These are phyloP conservation scores for Artemisia tridentata DNA, from an alignment of 129 eudicot species.

Conservation along the genomic window DNA sequence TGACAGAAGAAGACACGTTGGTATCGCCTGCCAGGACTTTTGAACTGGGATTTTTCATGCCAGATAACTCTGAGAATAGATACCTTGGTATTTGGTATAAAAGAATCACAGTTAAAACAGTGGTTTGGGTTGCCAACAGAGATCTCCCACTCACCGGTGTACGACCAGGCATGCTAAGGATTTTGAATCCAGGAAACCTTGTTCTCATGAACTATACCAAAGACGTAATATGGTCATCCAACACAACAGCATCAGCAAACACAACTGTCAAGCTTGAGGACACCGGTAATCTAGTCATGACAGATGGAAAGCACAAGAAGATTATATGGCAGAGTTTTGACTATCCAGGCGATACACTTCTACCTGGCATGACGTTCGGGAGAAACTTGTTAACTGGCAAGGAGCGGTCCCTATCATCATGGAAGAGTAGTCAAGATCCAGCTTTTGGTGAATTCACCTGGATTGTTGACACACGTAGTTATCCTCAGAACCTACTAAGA, in stretches of 20 bases:
- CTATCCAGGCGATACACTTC: constrained; percentile 15
- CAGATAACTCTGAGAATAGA: neutral
- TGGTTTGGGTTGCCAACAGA: constrained; percentile 24
- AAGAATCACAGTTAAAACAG: constrained; percentile 1
- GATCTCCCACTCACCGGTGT: constrained; percentile 4
- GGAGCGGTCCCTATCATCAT: constrained; percentile 15
- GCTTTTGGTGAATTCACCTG: neutral
- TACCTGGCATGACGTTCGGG: constrained; percentile 21
- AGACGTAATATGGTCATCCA: constrained; percentile 16
- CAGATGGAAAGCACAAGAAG: neutral
- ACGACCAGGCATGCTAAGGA: neutral
- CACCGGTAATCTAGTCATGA: constrained; percentile 8
- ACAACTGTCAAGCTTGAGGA: neutral
- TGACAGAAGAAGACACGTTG: constrained; percentile 8
- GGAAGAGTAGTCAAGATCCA: constrained; percentile 20
- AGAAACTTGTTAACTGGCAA: neutral
- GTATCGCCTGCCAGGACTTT: constrained; percentile 1
- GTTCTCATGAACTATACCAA: neutral
- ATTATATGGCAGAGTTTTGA: constrained; percentile 21
- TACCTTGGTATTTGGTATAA: constrained; percentile 18
- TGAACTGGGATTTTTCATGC: constrained; percentile 16
- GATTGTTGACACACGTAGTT: constrained; percentile 5
- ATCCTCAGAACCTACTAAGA: constrained; percentile 14
- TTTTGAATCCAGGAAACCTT: constrained; percentile 8
- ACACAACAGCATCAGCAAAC: constrained; percentile 8